phyloP scores from a whole-genome alignment of 106 monocot genomes.

The Agapanthus africanus region DNA sequence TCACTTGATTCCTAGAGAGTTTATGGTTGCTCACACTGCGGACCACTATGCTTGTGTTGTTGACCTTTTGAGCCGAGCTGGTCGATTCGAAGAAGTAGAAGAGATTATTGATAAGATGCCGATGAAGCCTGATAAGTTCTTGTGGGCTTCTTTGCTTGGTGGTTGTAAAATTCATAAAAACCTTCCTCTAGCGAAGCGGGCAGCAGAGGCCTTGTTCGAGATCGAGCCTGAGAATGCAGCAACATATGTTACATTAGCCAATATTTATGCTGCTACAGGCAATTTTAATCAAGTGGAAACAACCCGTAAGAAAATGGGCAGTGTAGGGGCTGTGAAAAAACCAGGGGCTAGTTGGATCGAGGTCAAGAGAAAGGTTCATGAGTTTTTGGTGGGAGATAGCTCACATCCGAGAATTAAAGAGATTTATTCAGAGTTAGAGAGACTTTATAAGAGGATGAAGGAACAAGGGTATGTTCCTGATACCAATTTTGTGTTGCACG shows the following conservation, averaged over 20 bases:
- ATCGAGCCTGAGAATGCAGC: conserved; percentile 24
- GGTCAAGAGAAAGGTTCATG: conserved; percentile 14
- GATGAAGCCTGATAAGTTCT: conserved; percentile 25
- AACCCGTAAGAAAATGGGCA: conserved; percentile 14
- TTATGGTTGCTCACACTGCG: conserved; percentile 10
- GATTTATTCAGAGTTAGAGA: conserved; percentile 7
- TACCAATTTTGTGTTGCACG: conserved; percentile 20
- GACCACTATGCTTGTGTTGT: conserved; percentile 23
- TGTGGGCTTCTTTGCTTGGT: conserved; percentile 26
- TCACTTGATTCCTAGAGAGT: conserved; percentile 13
- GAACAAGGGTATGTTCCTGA: conserved; percentile 19
- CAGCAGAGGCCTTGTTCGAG: conserved; percentile 19
- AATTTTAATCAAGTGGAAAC: conserved; percentile 9
- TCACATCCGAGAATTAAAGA: conserved; percentile 9
- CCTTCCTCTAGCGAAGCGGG: conserved; percentile 7
- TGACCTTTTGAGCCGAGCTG: conserved; percentile 22
- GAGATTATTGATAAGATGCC: conserved; percentile 23
- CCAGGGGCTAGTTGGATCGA: conserved; percentile 28
- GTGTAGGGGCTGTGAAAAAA: conserved; percentile 18
- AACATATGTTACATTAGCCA: conserved; percentile 22
- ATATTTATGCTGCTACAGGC: conserved; percentile 18
- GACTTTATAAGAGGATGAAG: conserved; percentile 19
- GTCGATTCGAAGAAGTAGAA: conserved; percentile 17
- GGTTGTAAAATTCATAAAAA: conserved; percentile 23
- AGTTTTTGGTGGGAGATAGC: conserved; percentile 21